These are phyloP conservation scores for Periconia sp. DNA, from an alignment of 2,329 filamentous ascomycete species.

Conservation along the genomic window DNA sequence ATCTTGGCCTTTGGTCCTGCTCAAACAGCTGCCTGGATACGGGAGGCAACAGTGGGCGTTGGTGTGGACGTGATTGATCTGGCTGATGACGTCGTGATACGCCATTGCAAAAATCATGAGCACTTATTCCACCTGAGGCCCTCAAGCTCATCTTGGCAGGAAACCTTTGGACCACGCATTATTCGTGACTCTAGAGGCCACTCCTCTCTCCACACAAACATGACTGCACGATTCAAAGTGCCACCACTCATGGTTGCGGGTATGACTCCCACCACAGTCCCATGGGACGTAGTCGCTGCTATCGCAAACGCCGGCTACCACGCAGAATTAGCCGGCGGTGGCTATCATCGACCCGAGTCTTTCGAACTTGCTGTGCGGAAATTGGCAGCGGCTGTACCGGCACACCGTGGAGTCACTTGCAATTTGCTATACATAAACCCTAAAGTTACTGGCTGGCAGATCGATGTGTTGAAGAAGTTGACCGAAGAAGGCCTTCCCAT, in stretches of 20 bases:
- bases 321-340: constrained; percentile 85
- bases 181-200: constrained; percentile 1
- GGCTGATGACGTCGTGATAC: not conserved
- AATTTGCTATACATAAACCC: constrained; percentile 93
- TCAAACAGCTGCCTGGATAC: constrained; percentile 6
- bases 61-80: constrained; percentile 4
- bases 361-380: constrained; percentile 85
- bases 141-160: constrained; percentile 1
- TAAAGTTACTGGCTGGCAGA: constrained; percentile 89
- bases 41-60: constrained; percentile 1
- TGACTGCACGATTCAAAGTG: constrained; percentile 81
- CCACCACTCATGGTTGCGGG: constrained; percentile 87
- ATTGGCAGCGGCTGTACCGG: constrained; percentile 74
- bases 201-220: constrained; percentile 42
- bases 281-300: constrained; percentile 87
- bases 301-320: constrained; percentile 96
- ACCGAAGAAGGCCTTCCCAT: constrained; percentile 86
- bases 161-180: constrained; percentile 4
- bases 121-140: constrained; percentile 1
- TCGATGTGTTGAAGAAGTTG: constrained; percentile 76
- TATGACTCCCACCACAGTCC: constrained; percentile 88
- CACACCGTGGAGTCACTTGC: constrained; percentile 82
- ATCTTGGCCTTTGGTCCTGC: constrained; percentile 5
- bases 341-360: constrained; percentile 79
- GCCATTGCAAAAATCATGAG: not conserved